A percentile compares a stretch with the other conserved stretches of the same genome.
phyloP scores from a whole-genome alignment of 495 filamentous ascomycete species.

The Massariosphaeria phaeospora region DNA sequence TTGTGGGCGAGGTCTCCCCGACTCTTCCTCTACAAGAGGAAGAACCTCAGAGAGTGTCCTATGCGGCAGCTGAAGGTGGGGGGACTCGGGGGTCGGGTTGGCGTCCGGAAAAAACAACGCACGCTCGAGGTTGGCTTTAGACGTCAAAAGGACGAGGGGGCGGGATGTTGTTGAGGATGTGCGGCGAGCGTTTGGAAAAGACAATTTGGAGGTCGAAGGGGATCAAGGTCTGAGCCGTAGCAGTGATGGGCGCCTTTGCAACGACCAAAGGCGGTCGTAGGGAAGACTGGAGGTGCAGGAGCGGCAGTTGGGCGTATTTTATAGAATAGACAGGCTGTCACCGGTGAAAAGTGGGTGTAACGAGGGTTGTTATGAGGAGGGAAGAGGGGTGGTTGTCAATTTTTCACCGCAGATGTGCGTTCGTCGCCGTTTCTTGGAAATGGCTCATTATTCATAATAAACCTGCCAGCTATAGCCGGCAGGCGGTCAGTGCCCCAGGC shows the following conservation, averaged over 20 bases:
- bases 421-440: slow-evolving; percentile 15
- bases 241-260: slow-evolving; percentile 25
- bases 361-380: background rate
- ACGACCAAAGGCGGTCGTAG: slow-evolving; percentile 23
- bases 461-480: background rate
- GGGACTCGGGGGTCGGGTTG: slow-evolving; percentile 52
- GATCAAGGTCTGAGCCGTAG: slow-evolving; percentile 23
- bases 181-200: slow-evolving; percentile 51
- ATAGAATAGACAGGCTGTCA: background rate
- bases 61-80: slow-evolving; percentile 92
- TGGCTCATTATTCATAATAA: slow-evolving; percentile 27
- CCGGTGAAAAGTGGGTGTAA: slow-evolving; percentile 2
- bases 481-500: background rate
- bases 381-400: background rate
- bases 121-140: slow-evolving; percentile 45
- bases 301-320: background rate
- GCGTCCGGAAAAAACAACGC: slow-evolving; percentile 44
- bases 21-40: slow-evolving; percentile 94
- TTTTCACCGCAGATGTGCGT: slow-evolving; percentile 10
- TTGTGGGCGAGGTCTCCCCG: slow-evolving; percentile 75
- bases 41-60: slow-evolving; percentile 92
- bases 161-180: slow-evolving; percentile 64
- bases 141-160: slow-evolving; percentile 56
- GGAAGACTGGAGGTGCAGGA: background rate
- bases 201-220: slow-evolving; percentile 67